Conservation (phyloP, 2,329 filamentous ascomycete species). For the Arthrobotrys entomopaga region DNA sequence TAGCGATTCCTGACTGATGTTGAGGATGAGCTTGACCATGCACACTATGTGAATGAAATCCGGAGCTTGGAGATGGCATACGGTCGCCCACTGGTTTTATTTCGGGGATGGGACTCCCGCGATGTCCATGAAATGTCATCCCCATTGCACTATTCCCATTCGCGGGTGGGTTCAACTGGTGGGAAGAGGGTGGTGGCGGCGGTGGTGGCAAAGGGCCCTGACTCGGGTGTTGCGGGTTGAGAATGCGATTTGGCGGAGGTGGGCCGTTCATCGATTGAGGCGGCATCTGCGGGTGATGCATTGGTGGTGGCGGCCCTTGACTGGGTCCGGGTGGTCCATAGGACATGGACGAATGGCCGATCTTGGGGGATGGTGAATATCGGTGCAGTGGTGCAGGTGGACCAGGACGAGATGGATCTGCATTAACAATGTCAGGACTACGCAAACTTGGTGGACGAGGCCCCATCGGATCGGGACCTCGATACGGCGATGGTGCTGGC, state of each 20-base stretch:
- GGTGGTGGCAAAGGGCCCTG: constrained; percentile 63
- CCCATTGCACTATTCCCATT: constrained; percentile 71
- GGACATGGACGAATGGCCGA: constrained; percentile 62
- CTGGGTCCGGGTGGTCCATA: constrained; percentile 66
- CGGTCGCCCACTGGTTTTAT: constrained; percentile 83
- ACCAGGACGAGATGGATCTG: constrained; percentile 61
- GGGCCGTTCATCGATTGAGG: constrained; percentile 65
- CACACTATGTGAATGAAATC: constrained; percentile 72
- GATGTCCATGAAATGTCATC: constrained; percentile 61
- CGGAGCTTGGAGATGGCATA: constrained; percentile 89
- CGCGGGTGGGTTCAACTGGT: constrained; percentile 66
- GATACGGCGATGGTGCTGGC: constrained; percentile 57
- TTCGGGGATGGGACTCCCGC: constrained; percentile 79
- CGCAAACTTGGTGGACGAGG: constrained; percentile 58
- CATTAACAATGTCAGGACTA: constrained; percentile 56
- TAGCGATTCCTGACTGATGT: constrained; percentile 76
- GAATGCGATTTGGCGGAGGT: constrained; percentile 63
- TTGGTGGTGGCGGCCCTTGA: constrained; percentile 59
- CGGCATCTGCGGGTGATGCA: constrained; percentile 64
- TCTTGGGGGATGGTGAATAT: constrained; percentile 57
- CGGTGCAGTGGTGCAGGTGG: constrained; percentile 63
- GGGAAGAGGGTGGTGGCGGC: constrained; percentile 56
- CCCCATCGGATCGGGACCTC: constrained; percentile 60
- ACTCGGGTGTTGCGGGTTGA: constrained; percentile 59
- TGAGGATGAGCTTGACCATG: constrained; percentile 70